Evolutionary conservation across 2,329 filamentous ascomycete genomes (phyloP), one percentile per base, ranked within the genome.

Genomic region (Colletotrichum sp.): DNA sequence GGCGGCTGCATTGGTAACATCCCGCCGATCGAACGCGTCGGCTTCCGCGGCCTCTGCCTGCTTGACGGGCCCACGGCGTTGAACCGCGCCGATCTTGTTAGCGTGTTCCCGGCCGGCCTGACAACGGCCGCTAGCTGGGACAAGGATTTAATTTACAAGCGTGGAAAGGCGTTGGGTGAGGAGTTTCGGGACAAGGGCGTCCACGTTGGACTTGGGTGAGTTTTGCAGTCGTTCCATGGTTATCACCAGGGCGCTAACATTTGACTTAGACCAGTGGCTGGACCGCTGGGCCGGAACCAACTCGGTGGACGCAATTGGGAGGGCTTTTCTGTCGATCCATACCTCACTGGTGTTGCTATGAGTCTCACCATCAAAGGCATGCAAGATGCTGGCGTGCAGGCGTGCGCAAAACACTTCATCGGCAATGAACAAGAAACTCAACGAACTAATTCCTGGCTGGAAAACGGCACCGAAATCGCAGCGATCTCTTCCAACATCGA

Each of bases 91-190:
- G 88, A 90, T 68, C 80, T 89, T 66, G 87, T 89, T 28, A 89
- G 85, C 64, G 84, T 88, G 6, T 97, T 96, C 82, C 94, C 95
- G 0, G 94, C 95, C 2, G 95, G 94, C 1, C 91, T 98, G 68
- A 95, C 94, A 3, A 92, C 94, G 0, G 95, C 94, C 1, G 91
- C 94, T 2, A 97, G 95, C 0, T 98, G 95, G 94, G 95, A 96
- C 81, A 90, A 92, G 60, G 89, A 92, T 3, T 86, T 97, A 68
- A 95, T 97, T 84, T 91, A 93, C 72, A 86, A 92, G 79, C 90
- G 95, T 13, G 95, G 95, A 3, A 88, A 89, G 78, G 93, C 90
- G 64, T 89, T 95, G 81, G 95, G 92, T 4, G 88, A 90, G 28
- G 95, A 98, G 84, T 91, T 93, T 26, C 91, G 91, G 67, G 87